Base-by-base conservation (phyloP, 1,139 yeast species). In the Pichia sp. region DNA sequence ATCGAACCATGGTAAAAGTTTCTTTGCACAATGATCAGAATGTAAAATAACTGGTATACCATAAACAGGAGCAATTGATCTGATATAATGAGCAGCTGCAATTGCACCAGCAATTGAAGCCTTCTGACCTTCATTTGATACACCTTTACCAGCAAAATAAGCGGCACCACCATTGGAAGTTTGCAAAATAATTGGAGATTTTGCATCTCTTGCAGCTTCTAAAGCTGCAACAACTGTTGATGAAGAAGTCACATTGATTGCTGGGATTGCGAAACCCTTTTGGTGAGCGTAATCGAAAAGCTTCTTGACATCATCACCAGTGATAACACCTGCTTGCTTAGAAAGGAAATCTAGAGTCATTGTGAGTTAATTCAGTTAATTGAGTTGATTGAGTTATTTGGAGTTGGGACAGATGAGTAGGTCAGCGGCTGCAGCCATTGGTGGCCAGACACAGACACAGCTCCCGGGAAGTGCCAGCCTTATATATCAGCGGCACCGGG, bases 101-200 rank as follows among this genome's bases (percentile, higher is more conserved):
- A 91, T 66, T 62, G 96, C 70, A 71, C 99, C 99, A 51, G 80
- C 82, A 69, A 91, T 84, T 47, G 98, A 83, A 51, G 97, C 98
- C 60, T 73, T 73, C 72, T 91, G 97, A 74, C 86, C 80, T 62
- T 74, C 76, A 84, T 91, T 93, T 67, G 77, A 77, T 58, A 93
- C 89, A 71, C 98, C 98, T 80, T 91, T 91, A 75, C 97, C 97
- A 54, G 97, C 98, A 67, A 91, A 91, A 86, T 77, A 93, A 53
- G 97, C 98, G 57, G 98, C 94, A 75, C 99, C 99, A 74, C 99
- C 99, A 69, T 91, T 89, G 51, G 98, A 91, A 56, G 91, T 79
- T 74, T 91, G 99, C 66, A 91, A 74, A 65, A 91, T 86, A 71
- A 91, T 88, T 71, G 99, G 98, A 49, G 96, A 74, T 68, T 84